Percentiles rank a stretch among this genome's conserved stretches.
Conservation (phyloP, 805 yeast species). For the Tetrapisispora taiwanensis region DNA sequence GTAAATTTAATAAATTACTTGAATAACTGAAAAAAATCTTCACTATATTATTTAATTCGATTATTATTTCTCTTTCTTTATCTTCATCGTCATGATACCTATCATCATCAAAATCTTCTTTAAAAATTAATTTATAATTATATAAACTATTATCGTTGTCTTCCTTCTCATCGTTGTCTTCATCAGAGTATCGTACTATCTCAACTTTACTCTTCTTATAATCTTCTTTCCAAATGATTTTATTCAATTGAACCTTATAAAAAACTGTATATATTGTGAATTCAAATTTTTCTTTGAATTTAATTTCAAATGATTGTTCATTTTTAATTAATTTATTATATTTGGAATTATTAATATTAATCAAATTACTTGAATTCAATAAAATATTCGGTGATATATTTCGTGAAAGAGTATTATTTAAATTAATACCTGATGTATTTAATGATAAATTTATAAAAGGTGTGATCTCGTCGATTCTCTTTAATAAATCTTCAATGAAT, state of each 20-base stretch:
- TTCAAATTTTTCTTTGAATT: conserved; percentile 35
- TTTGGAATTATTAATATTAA: conserved; percentile 23
- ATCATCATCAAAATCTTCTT: conserved; percentile 57
- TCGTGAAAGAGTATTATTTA: conserved; percentile 40
- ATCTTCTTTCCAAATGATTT: conserved; percentile 66
- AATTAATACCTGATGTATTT: conserved; percentile 57
- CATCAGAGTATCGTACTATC: conserved; percentile 25
- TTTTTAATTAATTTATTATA: too few species aligned
- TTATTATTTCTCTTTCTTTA: conserved; percentile 28
- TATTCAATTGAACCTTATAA: conserved; percentile 37
- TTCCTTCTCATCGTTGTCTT: conserved; percentile 4
- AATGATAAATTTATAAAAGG: conserved; percentile 59
- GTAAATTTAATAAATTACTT: conserved; percentile 52
- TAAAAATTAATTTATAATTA: conserved; percentile 37
- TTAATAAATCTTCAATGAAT: conserved; percentile 39
- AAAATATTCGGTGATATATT: conserved; percentile 55
- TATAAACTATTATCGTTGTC: conserved; percentile 18
- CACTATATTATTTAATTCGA: conserved; percentile 35
- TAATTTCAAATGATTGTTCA: conserved; percentile 9
- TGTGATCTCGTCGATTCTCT: conserved; percentile 53
- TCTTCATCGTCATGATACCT: conserved; percentile 56
- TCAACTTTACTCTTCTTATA: conserved; percentile 42
- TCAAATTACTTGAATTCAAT: conserved; percentile 47
- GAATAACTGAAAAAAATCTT: conserved; percentile 61
- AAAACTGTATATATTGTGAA: conserved; percentile 53